phyloP scores from a whole-genome alignment of 208 protist species.

The Trypanosoma melophagium region DNA sequence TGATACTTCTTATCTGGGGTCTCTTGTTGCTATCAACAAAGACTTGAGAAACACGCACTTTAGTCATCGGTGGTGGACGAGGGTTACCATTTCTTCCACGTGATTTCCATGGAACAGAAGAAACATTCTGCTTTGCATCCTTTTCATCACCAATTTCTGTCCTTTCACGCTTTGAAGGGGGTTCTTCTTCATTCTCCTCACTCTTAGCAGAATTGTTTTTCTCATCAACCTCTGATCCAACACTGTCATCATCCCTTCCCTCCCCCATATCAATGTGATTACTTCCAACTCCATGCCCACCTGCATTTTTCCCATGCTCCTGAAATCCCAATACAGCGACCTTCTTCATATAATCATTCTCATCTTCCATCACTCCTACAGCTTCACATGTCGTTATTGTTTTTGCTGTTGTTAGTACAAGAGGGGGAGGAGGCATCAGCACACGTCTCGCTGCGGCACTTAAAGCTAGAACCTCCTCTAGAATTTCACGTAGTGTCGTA shows the following conservation, averaged over 20 bases:
- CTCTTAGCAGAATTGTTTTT: background rate
- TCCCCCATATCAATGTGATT: background rate
- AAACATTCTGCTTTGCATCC: background rate
- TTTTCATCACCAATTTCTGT: background rate
- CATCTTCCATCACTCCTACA: background rate
- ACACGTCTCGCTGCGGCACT: conserved; percentile 8
- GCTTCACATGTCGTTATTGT: background rate
- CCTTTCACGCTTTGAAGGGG: background rate
- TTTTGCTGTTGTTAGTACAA: background rate
- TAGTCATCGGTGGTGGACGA: background rate
- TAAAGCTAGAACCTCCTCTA: conserved; percentile 21
- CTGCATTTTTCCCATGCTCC: no score
- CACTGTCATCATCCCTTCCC: background rate
- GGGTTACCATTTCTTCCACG: background rate
- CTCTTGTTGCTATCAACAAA: conserved; percentile 8
- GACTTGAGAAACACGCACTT: conserved; percentile 19
- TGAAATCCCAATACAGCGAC: no score
- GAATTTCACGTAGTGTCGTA: conserved; percentile 27
- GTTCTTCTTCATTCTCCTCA: background rate
- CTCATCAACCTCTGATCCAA: background rate
- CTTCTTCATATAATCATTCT: no score
- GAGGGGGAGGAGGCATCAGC: background rate
- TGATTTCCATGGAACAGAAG: no score
- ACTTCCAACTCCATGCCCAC: no score
- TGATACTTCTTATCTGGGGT: conserved; percentile 8